Evolutionary conservation across 2,329 filamentous ascomycete species (phyloP).

Genomic region (Lecanoromycetidae sp.): DNA sequence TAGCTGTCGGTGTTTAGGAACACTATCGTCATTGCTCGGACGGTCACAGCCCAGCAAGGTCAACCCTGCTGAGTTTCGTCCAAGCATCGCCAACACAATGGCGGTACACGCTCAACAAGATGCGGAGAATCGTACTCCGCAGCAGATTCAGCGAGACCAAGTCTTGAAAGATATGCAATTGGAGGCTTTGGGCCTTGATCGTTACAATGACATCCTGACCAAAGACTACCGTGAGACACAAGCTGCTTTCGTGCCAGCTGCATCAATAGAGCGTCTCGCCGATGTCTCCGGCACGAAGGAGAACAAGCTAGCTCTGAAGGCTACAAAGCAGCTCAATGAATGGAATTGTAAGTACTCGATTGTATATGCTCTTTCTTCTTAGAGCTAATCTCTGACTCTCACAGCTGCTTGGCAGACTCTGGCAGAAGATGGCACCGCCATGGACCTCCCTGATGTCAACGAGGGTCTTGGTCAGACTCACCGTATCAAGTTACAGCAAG

Average conservation of each 20-base stretch:
- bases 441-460: slow-evolving; percentile 24
- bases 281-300: slow-evolving; percentile 8
- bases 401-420: slow-evolving; percentile 26
- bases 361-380: background rate
- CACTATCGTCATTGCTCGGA: too few species aligned
- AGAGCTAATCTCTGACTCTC: background rate
- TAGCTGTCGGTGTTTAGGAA: too few species aligned
- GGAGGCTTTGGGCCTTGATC: slow-evolving; percentile 5
- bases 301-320: background rate
- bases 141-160: background rate
- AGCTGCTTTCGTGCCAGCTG: background rate
- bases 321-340: background rate
- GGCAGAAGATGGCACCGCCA: slow-evolving; percentile 21
- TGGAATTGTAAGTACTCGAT: slow-evolving; percentile 13
- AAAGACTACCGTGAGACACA: slow-evolving; percentile 10
- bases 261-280: slow-evolving; percentile 1
- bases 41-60: too few species aligned
- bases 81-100: too few species aligned
- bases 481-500: background rate
- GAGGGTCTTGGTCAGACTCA: slow-evolving; percentile 24
- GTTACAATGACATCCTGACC: slow-evolving; percentile 11
- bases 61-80: too few species aligned
- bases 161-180: background rate
- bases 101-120: too few species aligned
- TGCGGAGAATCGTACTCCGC: too few species aligned